phyloP scores from a whole-genome alignment of 345 rosid genomes.

The Lumnitzera racemosa region DNA sequence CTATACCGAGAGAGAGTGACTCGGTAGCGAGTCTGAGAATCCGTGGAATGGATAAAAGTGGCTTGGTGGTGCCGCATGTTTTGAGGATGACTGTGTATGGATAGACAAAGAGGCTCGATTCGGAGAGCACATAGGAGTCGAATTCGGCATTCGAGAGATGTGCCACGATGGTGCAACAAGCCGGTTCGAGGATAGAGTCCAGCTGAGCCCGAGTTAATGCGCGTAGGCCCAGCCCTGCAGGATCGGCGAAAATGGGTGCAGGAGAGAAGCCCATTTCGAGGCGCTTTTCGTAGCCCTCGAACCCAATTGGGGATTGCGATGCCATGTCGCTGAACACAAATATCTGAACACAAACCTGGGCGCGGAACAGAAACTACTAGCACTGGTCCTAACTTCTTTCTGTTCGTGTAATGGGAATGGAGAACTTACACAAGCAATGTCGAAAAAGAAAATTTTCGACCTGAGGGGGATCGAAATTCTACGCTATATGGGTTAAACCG shows the following conservation, averaged over 20 bases:
- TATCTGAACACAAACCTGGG: too few relatives aligned
- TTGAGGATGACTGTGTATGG: slow-evolving; percentile 54
- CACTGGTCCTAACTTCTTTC: too few relatives aligned
- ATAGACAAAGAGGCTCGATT: slow-evolving; percentile 70
- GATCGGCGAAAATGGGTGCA: slow-evolving; percentile 42
- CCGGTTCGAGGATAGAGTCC: slow-evolving; percentile 51
- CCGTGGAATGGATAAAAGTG: slow-evolving; percentile 48
- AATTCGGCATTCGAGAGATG: slow-evolving; percentile 50
- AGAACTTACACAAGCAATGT: neutral
- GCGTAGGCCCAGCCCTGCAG: slow-evolving; percentile 47
- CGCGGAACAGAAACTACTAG: too few relatives aligned
- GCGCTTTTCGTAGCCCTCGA: slow-evolving; percentile 76
- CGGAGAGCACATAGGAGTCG: slow-evolving; percentile 79
- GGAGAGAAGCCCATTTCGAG: slow-evolving; percentile 52
- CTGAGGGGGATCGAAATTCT: slow-evolving; percentile 3
- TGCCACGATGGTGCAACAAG: slow-evolving; percentile 59
- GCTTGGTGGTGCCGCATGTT: slow-evolving; percentile 78
- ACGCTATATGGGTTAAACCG: slow-evolving; percentile 11
- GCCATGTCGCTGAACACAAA: neutral
- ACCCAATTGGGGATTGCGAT: slow-evolving; percentile 38
- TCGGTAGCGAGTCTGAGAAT: slow-evolving; percentile 31
- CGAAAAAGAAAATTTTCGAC: neutral
- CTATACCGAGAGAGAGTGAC: slow-evolving; percentile 36
- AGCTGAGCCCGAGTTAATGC: slow-evolving; percentile 39
- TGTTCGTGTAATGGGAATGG: neutral